Evolutionary conservation across 2,329 filamentous ascomycete genomes (phyloP), one percentile per base, ranked within the genome.

Genomic region (Fusarium fracticaudum): DNA sequence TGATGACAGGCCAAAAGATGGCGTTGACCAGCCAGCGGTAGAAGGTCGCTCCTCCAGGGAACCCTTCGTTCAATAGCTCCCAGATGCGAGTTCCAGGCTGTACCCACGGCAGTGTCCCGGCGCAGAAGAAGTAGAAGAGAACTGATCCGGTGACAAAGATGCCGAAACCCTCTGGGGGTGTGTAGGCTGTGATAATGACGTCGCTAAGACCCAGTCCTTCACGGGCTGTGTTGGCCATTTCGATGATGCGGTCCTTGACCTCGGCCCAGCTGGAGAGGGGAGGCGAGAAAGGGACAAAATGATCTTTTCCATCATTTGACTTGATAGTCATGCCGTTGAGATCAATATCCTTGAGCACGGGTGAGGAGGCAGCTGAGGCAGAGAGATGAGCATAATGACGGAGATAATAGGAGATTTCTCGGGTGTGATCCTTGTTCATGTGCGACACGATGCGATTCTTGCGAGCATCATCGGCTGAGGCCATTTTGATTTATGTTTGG

Each of bases 391-490:
- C 86, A 85, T 91, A 94, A 82, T 94, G 89, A 73, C 91, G 91
- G n/a, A 97, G 89, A 83, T 95, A 97, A 79, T 92, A 88, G 65
- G 89, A 85, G 57, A 98, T 90, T 66, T 94, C 94, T 76, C 90
- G 88, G 59, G 87, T 85, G 84, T 98, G 96, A 82, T 96, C 93
- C 48, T 86, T 85, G 84, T 98, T 98, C 94, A 98, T 96, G 86
- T 98, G 95, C 40, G 86, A 86, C 79, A 96, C 89, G 81, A 85
- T 85, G 75, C 83, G 82, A 44, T 76, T 74, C 53, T 80, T 82
- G 66, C 79, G 75, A 41, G 76, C 77, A 54, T 77, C 77, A 29
- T 82, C 80, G n/a, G 75, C 57, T 24, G 76, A 74, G 20, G 73
- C 64, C 79, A 80, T 81, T 58, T 26, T 26, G 33, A 6, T 26